phyloP scores from a whole-genome alignment of 202 grass and related monocot species.

The Schoenoplectus tabernaemontani region DNA sequence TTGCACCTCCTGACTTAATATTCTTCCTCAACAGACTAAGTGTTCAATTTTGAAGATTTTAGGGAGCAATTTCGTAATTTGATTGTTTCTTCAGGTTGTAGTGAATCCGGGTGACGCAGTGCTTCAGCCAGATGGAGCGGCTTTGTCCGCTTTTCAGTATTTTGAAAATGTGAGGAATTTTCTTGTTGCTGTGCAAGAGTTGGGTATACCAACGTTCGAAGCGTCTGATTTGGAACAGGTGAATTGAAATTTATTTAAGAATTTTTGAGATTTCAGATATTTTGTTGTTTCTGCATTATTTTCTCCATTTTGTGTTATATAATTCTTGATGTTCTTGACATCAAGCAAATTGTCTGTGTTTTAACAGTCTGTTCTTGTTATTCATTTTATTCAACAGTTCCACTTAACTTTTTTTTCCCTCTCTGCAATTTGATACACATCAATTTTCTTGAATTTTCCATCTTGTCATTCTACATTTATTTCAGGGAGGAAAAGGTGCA shows the following conservation, averaged over 20 bases:
- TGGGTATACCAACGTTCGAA: conserved; percentile 81
- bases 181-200: conserved; percentile 74
- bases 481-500: conserved; percentile 91
- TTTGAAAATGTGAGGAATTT: conserved; percentile 99
- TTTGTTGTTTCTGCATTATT: neutral
- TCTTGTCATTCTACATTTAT: neutral
- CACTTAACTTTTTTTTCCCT: neutral
- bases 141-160: conserved; percentile 92
- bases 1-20: neutral
- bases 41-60: neutral
- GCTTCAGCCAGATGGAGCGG: conserved; percentile 80
- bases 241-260: conserved; percentile 5
- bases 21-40: neutral
- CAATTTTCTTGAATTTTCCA: neutral
- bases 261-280: neutral
- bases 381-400: neutral
- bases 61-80: conserved; percentile 6
- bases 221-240: conserved; percentile 98
- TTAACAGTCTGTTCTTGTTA: neutral
- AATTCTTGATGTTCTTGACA: conserved; percentile 8
- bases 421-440: neutral
- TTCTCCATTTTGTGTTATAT: neutral
- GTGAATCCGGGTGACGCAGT: conserved; percentile 82
- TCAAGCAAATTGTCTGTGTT: neutral
- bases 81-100: conserved; percentile 57